phyloP scores from a whole-genome alignment of 345 rosid genomes.

The Alliaria petiolata region DNA sequence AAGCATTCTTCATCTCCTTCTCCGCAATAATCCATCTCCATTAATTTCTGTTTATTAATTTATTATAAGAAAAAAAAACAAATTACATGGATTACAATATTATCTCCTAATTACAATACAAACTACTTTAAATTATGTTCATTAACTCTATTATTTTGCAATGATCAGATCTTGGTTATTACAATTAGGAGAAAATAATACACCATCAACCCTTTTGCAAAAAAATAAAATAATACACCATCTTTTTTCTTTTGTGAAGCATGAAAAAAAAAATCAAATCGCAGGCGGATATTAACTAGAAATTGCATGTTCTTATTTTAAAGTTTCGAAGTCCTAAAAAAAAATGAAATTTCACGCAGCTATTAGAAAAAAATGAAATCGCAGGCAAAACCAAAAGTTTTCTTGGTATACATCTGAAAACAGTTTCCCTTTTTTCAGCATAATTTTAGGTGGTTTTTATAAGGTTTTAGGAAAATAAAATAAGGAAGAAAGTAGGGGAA shows the following conservation, averaged over 20 bases:
- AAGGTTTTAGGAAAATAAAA: neutral
- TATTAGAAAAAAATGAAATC: too few relatives aligned
- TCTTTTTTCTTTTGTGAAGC: neutral
- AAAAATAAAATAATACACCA: neutral
- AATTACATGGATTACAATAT: neutral
- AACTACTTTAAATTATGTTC: neutral
- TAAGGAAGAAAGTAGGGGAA: neutral
- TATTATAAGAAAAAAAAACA: neutral
- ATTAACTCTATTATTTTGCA: neutral
- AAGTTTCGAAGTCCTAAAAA: neutral
- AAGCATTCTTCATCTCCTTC: conserved; percentile 58
- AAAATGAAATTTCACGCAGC: too few relatives aligned
- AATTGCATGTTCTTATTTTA: too few relatives aligned
- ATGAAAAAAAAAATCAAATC: neutral
- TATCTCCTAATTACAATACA: neutral
- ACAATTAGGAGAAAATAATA: too few relatives aligned
- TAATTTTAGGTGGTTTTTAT: neutral
- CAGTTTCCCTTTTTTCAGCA: neutral
- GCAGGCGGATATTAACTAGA: neutral
- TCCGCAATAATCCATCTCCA: conserved; percentile 54
- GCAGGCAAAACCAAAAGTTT: too few relatives aligned
- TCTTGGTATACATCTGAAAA: conserved; percentile 3
- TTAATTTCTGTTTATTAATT: conserved; percentile 33
- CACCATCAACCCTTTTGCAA: too few relatives aligned
- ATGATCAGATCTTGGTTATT: neutral